These are phyloP conservation scores for Yamadazyma blattariae DNA, from an alignment of 1,139 yeast genomes.

Conservation along the genomic window DNA sequence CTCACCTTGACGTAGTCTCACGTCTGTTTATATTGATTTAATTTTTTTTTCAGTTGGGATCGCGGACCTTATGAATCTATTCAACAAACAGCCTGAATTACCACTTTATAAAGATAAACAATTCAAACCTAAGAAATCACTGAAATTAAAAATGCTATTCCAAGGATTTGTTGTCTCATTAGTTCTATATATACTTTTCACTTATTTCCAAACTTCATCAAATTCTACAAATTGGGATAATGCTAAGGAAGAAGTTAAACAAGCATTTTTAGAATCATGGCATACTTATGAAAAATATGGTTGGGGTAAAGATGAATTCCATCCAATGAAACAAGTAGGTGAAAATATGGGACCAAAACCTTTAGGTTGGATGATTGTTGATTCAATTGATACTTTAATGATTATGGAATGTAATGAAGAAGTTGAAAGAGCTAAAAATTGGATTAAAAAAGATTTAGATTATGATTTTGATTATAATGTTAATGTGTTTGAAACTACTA, in stretches of 20 bases:
- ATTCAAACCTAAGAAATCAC: slow-evolving; percentile 10
- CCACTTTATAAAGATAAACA: slow-evolving; percentile 33
- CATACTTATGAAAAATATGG: slow-evolving; percentile 70
- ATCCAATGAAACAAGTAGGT: slow-evolving; percentile 58
- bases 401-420: slow-evolving; percentile 76
- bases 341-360: slow-evolving; percentile 81
- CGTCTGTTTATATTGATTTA: too few species aligned
- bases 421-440: slow-evolving; percentile 59
- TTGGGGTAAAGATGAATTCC: slow-evolving; percentile 60
- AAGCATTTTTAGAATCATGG: slow-evolving; percentile 78
- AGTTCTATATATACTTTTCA: slow-evolving; percentile 37
- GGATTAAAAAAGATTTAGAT: slow-evolving; percentile 61
- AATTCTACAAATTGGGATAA: slow-evolving; percentile 28
- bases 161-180: slow-evolving; percentile 41
- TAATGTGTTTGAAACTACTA: slow-evolving; percentile 89
- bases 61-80: slow-evolving; percentile 7
- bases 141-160: slow-evolving; percentile 33
- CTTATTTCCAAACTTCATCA: slow-evolving; percentile 6
- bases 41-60: too few species aligned
- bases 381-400: slow-evolving; percentile 79
- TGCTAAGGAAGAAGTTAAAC: slow-evolving; percentile 54
- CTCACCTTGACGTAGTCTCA: too few species aligned
- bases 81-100: slow-evolving; percentile 12
- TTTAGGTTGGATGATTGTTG: slow-evolving; percentile 94
- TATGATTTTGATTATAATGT: slow-evolving; percentile 66